phyloP scores from a whole-genome alignment of 805 yeast species.

The Zygosaccharomyces rouxii region DNA sequence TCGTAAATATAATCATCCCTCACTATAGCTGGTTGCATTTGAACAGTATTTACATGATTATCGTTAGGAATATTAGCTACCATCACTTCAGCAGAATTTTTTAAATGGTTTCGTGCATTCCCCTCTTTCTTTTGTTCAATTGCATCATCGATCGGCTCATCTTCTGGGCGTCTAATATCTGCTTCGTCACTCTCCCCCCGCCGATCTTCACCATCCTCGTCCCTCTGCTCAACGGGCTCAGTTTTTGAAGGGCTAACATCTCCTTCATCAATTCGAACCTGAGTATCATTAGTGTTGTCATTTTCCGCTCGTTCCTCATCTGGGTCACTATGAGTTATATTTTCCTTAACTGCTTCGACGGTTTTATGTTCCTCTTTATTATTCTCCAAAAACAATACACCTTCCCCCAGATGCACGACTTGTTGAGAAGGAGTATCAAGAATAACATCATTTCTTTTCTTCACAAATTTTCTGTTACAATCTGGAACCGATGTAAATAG shows the following conservation, averaged over 20 bases:
- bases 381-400: constrained; percentile 28
- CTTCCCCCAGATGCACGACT: constrained; percentile 22
- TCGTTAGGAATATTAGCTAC: background rate
- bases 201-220: background rate
- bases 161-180: too few relatives aligned
- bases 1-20: background rate
- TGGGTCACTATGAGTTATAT: background rate
- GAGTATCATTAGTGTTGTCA: background rate
- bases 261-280: background rate
- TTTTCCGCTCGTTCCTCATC: background rate
- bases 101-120: background rate
- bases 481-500: constrained; percentile 16
- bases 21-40: background rate
- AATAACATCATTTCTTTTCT: constrained; percentile 19
- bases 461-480: constrained; percentile 16
- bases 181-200: too few relatives aligned
- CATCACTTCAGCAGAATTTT: background rate
- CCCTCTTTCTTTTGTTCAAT: background rate
- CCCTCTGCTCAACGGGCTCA: background rate
- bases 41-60: background rate
- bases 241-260: background rate
- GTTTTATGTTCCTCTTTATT: constrained; percentile 13
- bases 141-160: background rate
- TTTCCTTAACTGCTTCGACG: constrained; percentile 12
- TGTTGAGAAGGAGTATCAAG: constrained; percentile 19